Evolutionary conservation across 1,284 basidiomycete genomes (phyloP), one percentile per base, ranked within the genome.

Genomic region (Malassezia slooffiae): DNA sequence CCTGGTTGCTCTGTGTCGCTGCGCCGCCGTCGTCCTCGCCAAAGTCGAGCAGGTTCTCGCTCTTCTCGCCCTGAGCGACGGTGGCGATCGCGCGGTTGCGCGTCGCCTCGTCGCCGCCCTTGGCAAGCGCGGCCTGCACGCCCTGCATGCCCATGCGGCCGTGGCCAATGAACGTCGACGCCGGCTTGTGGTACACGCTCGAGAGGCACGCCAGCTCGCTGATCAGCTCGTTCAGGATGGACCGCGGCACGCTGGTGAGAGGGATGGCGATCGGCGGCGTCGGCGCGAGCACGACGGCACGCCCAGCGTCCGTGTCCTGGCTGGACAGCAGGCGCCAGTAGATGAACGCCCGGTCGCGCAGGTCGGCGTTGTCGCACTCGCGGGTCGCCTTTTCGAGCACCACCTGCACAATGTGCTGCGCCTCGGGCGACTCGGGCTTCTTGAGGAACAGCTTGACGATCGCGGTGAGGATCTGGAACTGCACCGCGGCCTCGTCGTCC

Each of bases 391-490:
- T 86, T 55, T 88, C 83, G 24, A 97, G 74, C 4, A 96, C 82
- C 23, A 78, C 77, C 58, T 96, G 91, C 0, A 96, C 86, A 5
- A 95, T 76, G 13, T 77, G 82, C 70, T 95, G 88, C 21, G 57
- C 58, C 19, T 55, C 26, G 16, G 87, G 84, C 11, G 80, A 80
- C 47, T 93, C 89, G 1, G 91, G 91, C 63, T 90, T 86, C 72
- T 82, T 85, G 56, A 97, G 76, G 74, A 91, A 97, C 19, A 96
- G 77, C 72, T 97, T 97, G 52, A 96, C 90, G 4, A 93, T 89
- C 1, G 90, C 90, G 0, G 89, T 95, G 39, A 97, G 74, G 0
- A 88, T 85, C 71, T 93, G 89, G 26, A 96, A 76, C 78, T 97
- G 91, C 3, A 96, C 91, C 57, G 85, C 80, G 57, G 90, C 85